Base-by-base conservation (phyloP, 1,284 basidiomycete species). In the Ustilago tritici region DNA sequence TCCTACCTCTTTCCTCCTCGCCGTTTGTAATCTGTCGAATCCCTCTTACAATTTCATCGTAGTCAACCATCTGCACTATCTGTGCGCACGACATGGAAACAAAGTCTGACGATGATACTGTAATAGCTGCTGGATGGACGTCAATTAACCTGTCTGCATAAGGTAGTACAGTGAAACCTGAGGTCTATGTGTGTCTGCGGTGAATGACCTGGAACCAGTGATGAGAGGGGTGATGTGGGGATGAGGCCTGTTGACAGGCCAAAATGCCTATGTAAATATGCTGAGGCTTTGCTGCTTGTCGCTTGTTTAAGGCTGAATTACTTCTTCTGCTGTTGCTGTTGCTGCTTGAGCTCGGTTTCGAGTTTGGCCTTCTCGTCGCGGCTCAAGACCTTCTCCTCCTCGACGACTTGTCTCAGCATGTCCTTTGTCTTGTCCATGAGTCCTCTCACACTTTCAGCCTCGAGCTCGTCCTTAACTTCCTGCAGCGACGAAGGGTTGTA, bases 391-490 rank as follows among this genome's bases (percentile, higher is more conserved):
- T 72, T 81, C 52, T 81, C 81, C 46, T 80, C 70, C 35, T 80
- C 70, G 31, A 82, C 79, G 11, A 84, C 81, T 34, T 80, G 74
- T 4, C 77, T 40, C 17, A 84, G 64, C 0, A 84, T 80, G 31
- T 81, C 81, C 43, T 66, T 76, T 7, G 81, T 81, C 61, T 80
- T 79, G 59, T 74, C 77, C 12, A 72, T 64, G 5, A 84, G 31
- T 2, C 80, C 77, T 3, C 72, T 43, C 9, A 61, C 57, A 17
- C 73, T 58, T 31, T 74, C 67, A 12, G 64, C 64, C 56, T 61
- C 66, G 34, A 70, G 47, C 28, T 40, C 65, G 71, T 36, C 65
- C 46, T 63, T 61, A 41, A 76, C 70, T 15, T 59, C 63, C 14
- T 64, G 54, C 32, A 65, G 38, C 12, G 55, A 50, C 4, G 56